Base-by-base conservation (phyloP, 2,329 filamentous ascomycete species). In the Pseudogymnoascus pannorum region DNA sequence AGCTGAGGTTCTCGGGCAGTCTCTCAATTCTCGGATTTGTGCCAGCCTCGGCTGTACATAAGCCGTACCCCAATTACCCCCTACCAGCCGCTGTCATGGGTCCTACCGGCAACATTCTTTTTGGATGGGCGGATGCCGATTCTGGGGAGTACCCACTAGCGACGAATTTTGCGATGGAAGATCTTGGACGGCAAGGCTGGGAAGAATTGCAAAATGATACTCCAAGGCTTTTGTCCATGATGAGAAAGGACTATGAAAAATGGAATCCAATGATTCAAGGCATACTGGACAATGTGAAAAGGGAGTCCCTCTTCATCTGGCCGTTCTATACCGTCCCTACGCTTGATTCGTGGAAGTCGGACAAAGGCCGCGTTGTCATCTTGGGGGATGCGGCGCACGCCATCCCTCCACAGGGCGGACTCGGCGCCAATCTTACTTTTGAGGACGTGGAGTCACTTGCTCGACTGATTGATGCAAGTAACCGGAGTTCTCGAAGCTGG, bases 81-180 rank as follows among this genome's bases (percentile, higher is more conserved):
- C 61, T 68, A 20, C 67, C 67, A 12, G 64, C 64, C 9, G 64
- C 66, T 62, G 72, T 82, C 5, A 75, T 82, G n/a, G n/a, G n/a
- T n/a, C n/a, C n/a, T n/a, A n/a, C n/a, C n/a, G n/a, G n/a, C n/a
- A n/a, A n/a, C n/a, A n/a, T n/a, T n/a, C n/a, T n/a, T n/a, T n/a
- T n/a, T n/a, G n/a, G n/a, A n/a, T n/a, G n/a, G n/a, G n/a, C n/a
- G n/a, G n/a, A n/a, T n/a, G n/a, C n/a, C n/a, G n/a, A n/a, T n/a
- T n/a, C n/a, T n/a, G n/a, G n/a, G n/a, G n/a, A n/a, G n/a, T 14
- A 79, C 78, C 0, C 79, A 78, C 0, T 81, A 83, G 54, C 79
- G 81, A 62, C 72, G 72, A 18, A 70, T 69, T 2, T 69, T 75
- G 0, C 65, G n/a, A n/a, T n/a, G n/a, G n/a, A 72, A 0, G 74